Evolutionary conservation across 1,284 basidiomycete genomes (phyloP).

Genomic region (Malassezia obtusa): DNA sequence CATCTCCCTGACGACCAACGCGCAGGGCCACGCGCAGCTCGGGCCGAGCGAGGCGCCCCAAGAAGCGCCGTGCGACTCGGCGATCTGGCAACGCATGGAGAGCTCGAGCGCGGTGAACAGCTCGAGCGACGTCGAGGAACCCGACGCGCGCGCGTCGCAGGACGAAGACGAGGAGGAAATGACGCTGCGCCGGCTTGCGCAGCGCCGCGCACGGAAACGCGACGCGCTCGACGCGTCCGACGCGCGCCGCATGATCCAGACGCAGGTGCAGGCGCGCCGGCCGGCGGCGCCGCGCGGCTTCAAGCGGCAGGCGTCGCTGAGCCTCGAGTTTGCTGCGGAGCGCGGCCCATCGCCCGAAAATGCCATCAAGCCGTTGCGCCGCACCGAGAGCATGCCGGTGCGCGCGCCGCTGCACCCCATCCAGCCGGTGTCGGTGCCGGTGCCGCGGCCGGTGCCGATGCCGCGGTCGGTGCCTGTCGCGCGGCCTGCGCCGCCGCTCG

Average conservation of each 20-base stretch:
- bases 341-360: constrained; percentile 17
- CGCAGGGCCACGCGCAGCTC: constrained; percentile 27
- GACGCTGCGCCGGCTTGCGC: constrained; percentile 36
- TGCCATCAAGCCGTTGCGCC: neutral
- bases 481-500: neutral
- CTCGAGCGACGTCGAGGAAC: constrained; percentile 18
- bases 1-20: constrained; percentile 27
- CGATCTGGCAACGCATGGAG: constrained; percentile 36
- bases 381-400: neutral
- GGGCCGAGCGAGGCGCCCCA: neutral
- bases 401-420: neutral
- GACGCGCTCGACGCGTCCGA: constrained; percentile 18
- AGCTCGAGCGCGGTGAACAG: constrained; percentile 34
- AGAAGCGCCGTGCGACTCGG: constrained; percentile 12
- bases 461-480: neutral
- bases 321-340: constrained; percentile 32
- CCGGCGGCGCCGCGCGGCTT: constrained; percentile 8
- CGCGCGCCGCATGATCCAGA: constrained; percentile 23
- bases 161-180: constrained; percentile 42
- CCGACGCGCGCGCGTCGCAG: neutral
- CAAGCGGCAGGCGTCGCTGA: constrained; percentile 17
- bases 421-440: neutral
- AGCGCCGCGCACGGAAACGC: constrained; percentile 16
- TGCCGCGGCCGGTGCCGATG: neutral
- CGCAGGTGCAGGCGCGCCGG: constrained; percentile 8